Base-by-base conservation (phyloP, 441 rosid genomes). In the Euphorbia celastroides region DNA sequence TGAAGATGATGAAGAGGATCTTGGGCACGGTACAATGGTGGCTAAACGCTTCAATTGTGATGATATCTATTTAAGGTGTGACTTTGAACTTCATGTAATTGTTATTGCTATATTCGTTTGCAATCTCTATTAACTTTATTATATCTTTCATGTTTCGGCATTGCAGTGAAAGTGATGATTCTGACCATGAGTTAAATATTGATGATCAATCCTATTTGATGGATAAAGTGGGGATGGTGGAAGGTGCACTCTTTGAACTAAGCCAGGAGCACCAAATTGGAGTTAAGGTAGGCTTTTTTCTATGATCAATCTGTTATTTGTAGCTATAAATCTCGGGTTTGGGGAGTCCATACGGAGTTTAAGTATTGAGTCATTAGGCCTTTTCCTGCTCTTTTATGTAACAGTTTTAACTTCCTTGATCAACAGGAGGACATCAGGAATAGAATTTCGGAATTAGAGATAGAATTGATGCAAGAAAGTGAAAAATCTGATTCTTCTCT, bases 361-460 rank as follows among this genome's bases (percentile, higher is more conserved):
- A 19, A 55, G 11, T 55, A 27, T 25, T 56, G 28, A 23, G 17
- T 5, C 25, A 23, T 22, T 11, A 22, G 3, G 58, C 5, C n/a
- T 25, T 23, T 11, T 23, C 30, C 9, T 20, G 31, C 44, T 44
- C 22, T 23, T 56, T 1, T 62, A 16, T 46, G 26, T 68, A 54
- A 27, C 26, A 30, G n/a, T 73, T 58, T 57, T 28, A 64, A 48
- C 57, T 62, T 67, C 52, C 57, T 68, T 74, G 70, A 66, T 77
- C 65, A 17, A 67, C 88, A 91, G 97, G 97, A 91, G 41, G 92
- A 86, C 55, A 83, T 93, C 72, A 86, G 92, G 82, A 84, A 73
- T 72, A 79, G 75, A 74, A 77, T 89, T 62, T 82, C 87, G n/a
- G 73, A 72, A 54, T 69, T 91, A 44, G 96, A 93, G 84, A 66